Evolutionary conservation across 164 flowering plant species (phyloP), one percentile per base, ranked within the genome.

Genomic region (Aristolochia contorta): DNA sequence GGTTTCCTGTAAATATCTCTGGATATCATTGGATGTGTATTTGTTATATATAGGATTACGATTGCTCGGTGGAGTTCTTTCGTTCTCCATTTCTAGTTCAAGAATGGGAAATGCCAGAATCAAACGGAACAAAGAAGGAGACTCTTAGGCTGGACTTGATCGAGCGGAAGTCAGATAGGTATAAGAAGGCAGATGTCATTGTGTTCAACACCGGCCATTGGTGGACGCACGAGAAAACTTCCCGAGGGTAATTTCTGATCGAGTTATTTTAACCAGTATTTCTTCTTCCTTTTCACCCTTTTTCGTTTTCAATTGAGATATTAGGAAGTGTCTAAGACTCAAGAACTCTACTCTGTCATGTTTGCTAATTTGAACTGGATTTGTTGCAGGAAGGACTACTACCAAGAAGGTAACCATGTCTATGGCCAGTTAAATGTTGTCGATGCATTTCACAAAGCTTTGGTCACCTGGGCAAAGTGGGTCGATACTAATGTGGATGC

Each of bases 151-250:
- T 94, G 0, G 99, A 94, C 72, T 47, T 80, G 57, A 73, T 94
- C 45, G 89, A 78, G 64, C 64, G 48, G 21, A 75, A 84, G 0
- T 77, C 93, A 8, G 75, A 77, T 52, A 69, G 77, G 21, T 94
- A 85, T 64, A 91, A 85, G 65, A 71, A 52, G 51, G 99, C 96
- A 0, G 97, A 94, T 69, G 61, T 88, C 48, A 55, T 94, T 19
- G 71, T 94, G 60, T 94, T 91, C 76, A 94, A 94, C 72, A 94
- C 97, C 3, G 99, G 99, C 2, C 99, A 91, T 54, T 94, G 99
- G 99, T 94, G 99, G 99, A 91, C 97, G 78, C 99, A 94, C 75
- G 95, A 89, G 16, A 94, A 94, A 75, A 91, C 97, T 57, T 79
- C 95, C 2, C 71, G 62, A 70, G 99, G 97, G 99, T 94, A 81